These are phyloP conservation scores for Suhomyces bolitotheri DNA, from an alignment of 1,139 yeast species.

Conservation along the genomic window DNA sequence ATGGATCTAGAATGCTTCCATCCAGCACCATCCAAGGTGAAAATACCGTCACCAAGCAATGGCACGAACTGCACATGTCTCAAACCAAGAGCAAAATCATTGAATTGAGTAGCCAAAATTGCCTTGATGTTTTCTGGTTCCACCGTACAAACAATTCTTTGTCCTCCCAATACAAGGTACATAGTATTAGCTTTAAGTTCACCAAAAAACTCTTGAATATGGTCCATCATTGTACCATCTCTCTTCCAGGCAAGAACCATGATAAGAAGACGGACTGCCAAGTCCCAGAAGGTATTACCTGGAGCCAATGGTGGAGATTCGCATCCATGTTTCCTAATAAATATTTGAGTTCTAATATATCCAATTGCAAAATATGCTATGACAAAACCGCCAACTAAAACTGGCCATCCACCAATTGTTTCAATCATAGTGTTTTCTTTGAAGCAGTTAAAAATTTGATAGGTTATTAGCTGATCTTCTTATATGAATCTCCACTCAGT, in stretches of 20 bases:
- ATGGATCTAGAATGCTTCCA: slow-evolving; percentile 30
- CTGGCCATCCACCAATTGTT: neutral
- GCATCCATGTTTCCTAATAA: slow-evolving; percentile 23
- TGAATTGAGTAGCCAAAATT: slow-evolving; percentile 27
- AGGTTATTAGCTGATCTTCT: neutral
- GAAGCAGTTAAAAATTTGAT: neutral
- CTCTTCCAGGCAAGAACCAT: slow-evolving; percentile 12
- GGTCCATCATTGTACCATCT: slow-evolving; percentile 15
- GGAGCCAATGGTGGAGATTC: slow-evolving; percentile 15
- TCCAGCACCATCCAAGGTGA: slow-evolving; percentile 29
- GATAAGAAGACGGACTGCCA: slow-evolving; percentile 10
- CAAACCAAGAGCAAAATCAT: slow-evolving; percentile 26
- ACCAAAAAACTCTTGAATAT: slow-evolving; percentile 5
- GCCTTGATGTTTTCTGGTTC: slow-evolving; percentile 29
- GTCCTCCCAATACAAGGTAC: slow-evolving; percentile 13
- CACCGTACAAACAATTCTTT: slow-evolving; percentile 18
- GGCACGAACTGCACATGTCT: slow-evolving; percentile 24
- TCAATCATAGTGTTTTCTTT: neutral
- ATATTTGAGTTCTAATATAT: slow-evolving; percentile 4
- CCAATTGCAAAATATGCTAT: neutral
- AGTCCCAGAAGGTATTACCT: slow-evolving; percentile 1
- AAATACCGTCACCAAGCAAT: slow-evolving; percentile 28
- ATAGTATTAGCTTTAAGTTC: slow-evolving; percentile 4
- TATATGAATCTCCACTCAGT: neutral
- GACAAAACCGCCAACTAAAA: neutral